A percentile compares a stretch with the other conserved stretches of the same genome.
These are phyloP conservation scores for Aquilaria yunnanensis DNA, from an alignment of 345 rosid species.

Conservation along the genomic window DNA sequence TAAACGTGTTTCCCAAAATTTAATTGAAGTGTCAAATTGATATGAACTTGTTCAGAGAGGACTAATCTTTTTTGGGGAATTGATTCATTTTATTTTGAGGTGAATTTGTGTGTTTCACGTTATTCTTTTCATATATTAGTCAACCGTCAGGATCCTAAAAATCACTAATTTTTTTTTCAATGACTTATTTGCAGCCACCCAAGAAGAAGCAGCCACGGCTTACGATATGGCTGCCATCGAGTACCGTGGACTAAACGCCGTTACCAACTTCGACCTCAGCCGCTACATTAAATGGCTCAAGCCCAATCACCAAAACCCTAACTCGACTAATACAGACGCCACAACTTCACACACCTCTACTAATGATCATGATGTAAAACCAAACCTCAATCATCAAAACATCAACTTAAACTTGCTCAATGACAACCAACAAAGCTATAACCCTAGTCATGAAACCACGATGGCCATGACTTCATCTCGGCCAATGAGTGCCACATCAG, in stretches of 20 bases:
- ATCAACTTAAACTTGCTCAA: conserved; percentile 18
- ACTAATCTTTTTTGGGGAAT: no score
- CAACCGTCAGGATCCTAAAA: background rate
- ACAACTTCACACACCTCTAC: no score
- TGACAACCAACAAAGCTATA: conserved; percentile 10
- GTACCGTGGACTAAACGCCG: conserved; percentile 82
- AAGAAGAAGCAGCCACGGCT: conserved; percentile 87
- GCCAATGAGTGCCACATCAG: conserved; percentile 39
- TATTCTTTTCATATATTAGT: background rate
- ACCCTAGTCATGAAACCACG: background rate
- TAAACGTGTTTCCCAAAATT: no score
- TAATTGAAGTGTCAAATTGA: no score
- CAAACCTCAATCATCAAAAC: conserved; percentile 15
- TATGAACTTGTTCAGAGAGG: no score
- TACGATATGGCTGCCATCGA: conserved; percentile 85
- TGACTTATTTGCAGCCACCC: conserved; percentile 52
- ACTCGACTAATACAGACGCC: background rate
- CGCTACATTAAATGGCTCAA: conserved; percentile 52
- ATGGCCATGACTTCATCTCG: conserved; percentile 5
- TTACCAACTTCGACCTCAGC: conserved; percentile 82
- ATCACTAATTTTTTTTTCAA: no score
- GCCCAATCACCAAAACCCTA: conserved; percentile 10
- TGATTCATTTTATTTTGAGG: background rate
- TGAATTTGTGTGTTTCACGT: no score
- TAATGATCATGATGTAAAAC: background rate